Percentiles rank a stretch among this genome's conserved stretches.
Evolutionary conservation across 192 early-diverging fungal genomes (phyloP).

Genomic region (Dissophora ornata): DNA sequence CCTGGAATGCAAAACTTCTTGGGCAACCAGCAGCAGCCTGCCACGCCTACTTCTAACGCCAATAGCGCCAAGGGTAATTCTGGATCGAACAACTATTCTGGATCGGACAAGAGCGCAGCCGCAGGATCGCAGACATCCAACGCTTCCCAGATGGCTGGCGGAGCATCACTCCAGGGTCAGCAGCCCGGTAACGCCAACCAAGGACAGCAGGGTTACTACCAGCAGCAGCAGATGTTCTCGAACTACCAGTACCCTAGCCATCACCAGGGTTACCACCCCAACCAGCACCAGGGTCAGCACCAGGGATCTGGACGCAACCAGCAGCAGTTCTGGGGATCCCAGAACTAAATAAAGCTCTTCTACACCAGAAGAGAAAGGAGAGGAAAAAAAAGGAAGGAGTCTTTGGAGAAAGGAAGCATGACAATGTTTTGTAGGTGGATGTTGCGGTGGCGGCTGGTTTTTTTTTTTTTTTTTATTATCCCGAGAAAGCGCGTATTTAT

Average conservation of each 20-base stretch:
- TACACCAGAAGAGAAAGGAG: no score
- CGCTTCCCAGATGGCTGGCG: conserved; percentile 26
- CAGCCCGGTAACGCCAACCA: conserved; percentile 40
- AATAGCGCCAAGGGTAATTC: conserved; percentile 29
- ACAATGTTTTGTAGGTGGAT: no score
- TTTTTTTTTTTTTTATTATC: no score
- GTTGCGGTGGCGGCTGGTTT: no score
- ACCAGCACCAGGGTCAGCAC: conserved; percentile 46
- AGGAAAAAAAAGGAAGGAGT: no score
- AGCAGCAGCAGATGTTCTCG: conserved; percentile 61
- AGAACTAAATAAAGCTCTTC: conserved; percentile 60
- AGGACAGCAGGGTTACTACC: conserved; percentile 36
- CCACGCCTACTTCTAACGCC: conserved; percentile 30
- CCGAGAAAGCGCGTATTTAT: no score
- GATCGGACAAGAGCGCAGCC: conserved; percentile 26
- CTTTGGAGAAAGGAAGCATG: no score
- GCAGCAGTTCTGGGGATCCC: conserved; percentile 55
- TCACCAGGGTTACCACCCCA: conserved; percentile 53
- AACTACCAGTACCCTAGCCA: conserved; percentile 63
- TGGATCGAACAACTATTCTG: conserved; percentile 39
- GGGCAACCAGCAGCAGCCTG: conserved; percentile 49
- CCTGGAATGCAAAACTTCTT: conserved; percentile 52
- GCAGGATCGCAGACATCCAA: conserved; percentile 33
- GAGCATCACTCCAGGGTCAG: conserved; percentile 41
- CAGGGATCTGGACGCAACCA: conserved; percentile 54